Percentiles rank a stretch among this genome's conserved stretches.
Conservation (phyloP, 225 moss, liverwort and hornwort genomes). For the Antitrichia curtipendula region DNA sequence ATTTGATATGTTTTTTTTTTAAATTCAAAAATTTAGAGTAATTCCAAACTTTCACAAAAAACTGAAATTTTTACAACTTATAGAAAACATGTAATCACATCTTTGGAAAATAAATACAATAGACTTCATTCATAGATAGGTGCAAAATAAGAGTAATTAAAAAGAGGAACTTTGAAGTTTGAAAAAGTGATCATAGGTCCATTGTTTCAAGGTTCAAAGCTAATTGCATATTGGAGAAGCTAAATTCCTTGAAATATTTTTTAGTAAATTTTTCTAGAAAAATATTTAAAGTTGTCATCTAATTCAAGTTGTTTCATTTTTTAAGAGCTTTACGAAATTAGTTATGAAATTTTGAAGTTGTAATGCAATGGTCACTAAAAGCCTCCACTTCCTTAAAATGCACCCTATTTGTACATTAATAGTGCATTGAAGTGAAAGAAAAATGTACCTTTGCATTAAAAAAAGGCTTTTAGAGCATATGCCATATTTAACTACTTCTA, state of each 20-base stretch:
- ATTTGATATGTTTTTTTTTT: not conserved
- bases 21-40: not conserved
- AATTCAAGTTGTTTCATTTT: not conserved
- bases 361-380: accelerated
- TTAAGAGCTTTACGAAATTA: not conserved
- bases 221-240: not conserved
- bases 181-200: not conserved
- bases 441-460: no score
- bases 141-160: not conserved
- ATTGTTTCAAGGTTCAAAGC: accelerated
- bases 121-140: not conserved
- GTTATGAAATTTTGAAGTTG: not conserved
- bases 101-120: not conserved
- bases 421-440: no score
- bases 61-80: not conserved
- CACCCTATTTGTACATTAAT: no score
- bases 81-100: not conserved
- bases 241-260: not conserved
- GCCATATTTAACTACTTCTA: no score
- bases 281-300: not conserved
- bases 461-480: not conserved
- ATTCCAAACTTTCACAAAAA: not conserved
- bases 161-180: not conserved
- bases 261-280: not conserved
- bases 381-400: accelerated